Percentiles rank a stretch among this genome's conserved stretches.
Conservation (phyloP, 441 rosid genomes). For the Jatropha podagrica region DNA sequence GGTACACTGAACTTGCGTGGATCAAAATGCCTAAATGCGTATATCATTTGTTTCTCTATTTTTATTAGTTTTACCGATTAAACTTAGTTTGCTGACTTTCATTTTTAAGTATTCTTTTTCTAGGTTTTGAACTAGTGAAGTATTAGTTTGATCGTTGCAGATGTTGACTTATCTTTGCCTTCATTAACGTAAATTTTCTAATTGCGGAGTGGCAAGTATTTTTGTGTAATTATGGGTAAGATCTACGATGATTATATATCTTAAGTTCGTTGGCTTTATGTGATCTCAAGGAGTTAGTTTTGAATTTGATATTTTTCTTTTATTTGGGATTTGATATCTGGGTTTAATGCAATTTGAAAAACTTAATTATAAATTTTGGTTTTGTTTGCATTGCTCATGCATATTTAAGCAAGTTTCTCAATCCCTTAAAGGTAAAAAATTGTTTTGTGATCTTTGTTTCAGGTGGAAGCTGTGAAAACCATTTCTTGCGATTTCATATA, state of each 20-base stretch:
- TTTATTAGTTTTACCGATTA: too few relatives aligned
- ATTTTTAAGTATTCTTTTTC: not conserved
- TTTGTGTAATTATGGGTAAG: not conserved
- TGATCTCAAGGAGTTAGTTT: not conserved
- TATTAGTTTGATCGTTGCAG: not conserved
- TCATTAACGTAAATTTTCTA: conserved; percentile 1
- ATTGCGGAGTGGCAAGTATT: not conserved
- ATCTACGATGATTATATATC: not conserved
- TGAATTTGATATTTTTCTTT: not conserved
- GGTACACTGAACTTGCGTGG: not conserved
- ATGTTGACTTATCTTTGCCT: not conserved
- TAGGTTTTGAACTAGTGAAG: not conserved
- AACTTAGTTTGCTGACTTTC: not conserved
- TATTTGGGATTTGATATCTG: too few relatives aligned
- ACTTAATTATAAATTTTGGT: not conserved
- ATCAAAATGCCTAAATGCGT: too few relatives aligned
- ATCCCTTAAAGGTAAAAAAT: not conserved
- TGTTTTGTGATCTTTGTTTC: conserved; percentile 7
- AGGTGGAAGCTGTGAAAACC: conserved; percentile 14
- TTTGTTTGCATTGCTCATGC: not conserved
- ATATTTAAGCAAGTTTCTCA: not conserved
- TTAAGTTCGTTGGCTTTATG: not conserved
- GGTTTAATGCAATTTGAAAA: too few relatives aligned
- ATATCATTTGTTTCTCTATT: not conserved
- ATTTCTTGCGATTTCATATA: not conserved